Percentiles rank a stretch among this genome's conserved stretches.
phyloP scores from a whole-genome alignment of 1,284 basidiomycete genomes.

The Melampsora abietis-canadensis region DNA sequence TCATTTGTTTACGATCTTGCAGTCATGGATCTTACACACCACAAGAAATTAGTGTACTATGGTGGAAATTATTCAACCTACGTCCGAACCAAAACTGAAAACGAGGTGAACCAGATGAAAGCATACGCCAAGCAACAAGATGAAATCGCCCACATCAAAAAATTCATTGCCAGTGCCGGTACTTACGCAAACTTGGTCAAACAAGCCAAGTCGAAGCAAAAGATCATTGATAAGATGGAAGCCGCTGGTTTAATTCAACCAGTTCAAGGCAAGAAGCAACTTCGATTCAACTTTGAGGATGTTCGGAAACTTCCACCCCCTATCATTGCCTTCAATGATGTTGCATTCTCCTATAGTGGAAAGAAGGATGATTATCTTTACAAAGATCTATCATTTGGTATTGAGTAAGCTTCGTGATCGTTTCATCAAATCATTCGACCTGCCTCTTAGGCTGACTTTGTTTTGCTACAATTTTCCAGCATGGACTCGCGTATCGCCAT shows the following conservation, averaged over 20 bases:
- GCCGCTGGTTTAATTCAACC: conserved; percentile 95
- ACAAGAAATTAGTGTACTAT: conserved; percentile 87
- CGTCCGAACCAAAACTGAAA: conserved; percentile 91
- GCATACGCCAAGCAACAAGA: conserved; percentile 98
- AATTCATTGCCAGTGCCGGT: conserved; percentile 95
- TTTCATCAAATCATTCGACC: background rate
- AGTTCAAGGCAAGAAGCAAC: conserved; percentile 67
- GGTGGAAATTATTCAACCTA: conserved; percentile 95
- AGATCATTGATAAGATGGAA: conserved; percentile 99
- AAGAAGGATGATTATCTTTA: conserved; percentile 84
- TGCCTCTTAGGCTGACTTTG: background rate
- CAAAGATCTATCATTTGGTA: conserved; percentile 83
- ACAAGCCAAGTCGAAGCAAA: conserved; percentile 99
- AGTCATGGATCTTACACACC: conserved; percentile 89
- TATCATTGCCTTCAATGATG: conserved; percentile 91
- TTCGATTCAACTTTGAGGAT: conserved; percentile 95
- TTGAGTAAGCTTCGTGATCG: conserved; percentile 64
- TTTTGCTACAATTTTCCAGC: conserved; percentile 55
- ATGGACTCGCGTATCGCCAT: conserved; percentile 96
- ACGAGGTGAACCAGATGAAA: conserved; percentile 99
- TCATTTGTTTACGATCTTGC: conserved; percentile 62
- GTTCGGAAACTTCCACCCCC: conserved; percentile 89
- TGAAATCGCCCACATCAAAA: conserved; percentile 96
- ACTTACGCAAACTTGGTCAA: conserved; percentile 97
- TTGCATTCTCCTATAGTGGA: conserved; percentile 92